phyloP scores from a whole-genome alignment of 306 rosid species.

The Boehmeria nivea region DNA sequence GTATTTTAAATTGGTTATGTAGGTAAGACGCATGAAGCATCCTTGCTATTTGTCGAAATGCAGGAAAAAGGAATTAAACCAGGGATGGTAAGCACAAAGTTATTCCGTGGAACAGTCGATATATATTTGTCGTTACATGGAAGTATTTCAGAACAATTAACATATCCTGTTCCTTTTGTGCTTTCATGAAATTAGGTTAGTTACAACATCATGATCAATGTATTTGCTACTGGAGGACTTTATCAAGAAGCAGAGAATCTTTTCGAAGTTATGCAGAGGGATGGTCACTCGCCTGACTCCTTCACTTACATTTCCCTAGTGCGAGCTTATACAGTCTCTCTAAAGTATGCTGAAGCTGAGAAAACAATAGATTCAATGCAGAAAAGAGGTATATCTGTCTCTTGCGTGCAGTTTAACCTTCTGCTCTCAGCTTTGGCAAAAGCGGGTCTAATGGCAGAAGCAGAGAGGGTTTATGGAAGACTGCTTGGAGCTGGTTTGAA shows the following conservation, averaged over 20 bases:
- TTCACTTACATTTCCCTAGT: constrained; percentile 66
- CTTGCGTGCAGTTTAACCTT: constrained; percentile 69
- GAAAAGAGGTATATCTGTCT: constrained; percentile 47
- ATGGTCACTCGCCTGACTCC: constrained; percentile 61
- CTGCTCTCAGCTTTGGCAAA: constrained; percentile 54
- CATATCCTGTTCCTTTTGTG: constrained; percentile 20
- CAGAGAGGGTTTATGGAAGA: constrained; percentile 55
- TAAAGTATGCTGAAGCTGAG: constrained; percentile 60
- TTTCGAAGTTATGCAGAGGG: constrained; percentile 57
- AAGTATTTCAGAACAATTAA: no score
- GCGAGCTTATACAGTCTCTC: constrained; percentile 57
- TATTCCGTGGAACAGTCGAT: no score
- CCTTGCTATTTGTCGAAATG: constrained; percentile 66
- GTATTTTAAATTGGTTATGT: constrained; percentile 28
- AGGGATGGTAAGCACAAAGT: constrained; percentile 48
- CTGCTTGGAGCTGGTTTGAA: constrained; percentile 45
- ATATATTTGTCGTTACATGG: no score
- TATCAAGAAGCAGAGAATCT: constrained; percentile 53
- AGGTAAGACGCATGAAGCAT: constrained; percentile 72
- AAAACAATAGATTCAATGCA: constrained; percentile 55
- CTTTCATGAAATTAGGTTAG: constrained; percentile 59
- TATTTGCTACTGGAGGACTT: constrained; percentile 68
- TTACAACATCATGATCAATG: constrained; percentile 81
- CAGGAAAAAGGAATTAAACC: constrained; percentile 71
- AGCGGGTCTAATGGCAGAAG: constrained; percentile 57